phyloP scores from a whole-genome alignment of 495 filamentous ascomycete species.

The Aspergillus homomorphus region DNA sequence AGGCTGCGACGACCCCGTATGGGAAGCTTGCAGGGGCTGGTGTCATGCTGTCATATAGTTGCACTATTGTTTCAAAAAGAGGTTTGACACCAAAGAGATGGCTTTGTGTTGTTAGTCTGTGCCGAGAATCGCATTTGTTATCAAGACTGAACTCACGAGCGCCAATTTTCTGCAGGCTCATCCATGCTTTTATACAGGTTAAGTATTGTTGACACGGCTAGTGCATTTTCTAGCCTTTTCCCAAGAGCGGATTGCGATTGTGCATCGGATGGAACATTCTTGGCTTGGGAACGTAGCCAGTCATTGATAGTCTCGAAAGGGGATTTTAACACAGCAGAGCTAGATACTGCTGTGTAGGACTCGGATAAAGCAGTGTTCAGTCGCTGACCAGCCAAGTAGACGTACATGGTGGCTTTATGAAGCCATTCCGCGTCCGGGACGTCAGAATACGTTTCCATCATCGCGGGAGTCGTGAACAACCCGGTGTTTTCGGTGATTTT shows the following conservation, averaged over 20 bases:
- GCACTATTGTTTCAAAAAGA: slow-evolving; percentile 31
- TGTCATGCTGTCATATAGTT: slow-evolving; percentile 6
- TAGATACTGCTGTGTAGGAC: slow-evolving; percentile 33
- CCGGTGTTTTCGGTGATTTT: slow-evolving; percentile 21
- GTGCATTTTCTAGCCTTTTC: slow-evolving; percentile 32
- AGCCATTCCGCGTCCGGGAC: slow-evolving; percentile 38
- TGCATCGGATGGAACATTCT: not conserved
- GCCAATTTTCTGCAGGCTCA: slow-evolving; percentile 36
- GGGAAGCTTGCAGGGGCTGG: slow-evolving; percentile 19
- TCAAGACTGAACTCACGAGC: slow-evolving; percentile 26
- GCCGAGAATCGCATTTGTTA: not conserved
- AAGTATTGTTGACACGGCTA: slow-evolving; percentile 31
- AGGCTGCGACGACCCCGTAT: slow-evolving; percentile 34
- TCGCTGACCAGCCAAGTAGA: slow-evolving; percentile 34
- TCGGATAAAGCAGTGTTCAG: slow-evolving; percentile 31
- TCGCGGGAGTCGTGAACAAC: slow-evolving; percentile 34
- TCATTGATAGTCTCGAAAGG: slow-evolving; percentile 30
- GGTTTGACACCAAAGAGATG: slow-evolving; percentile 31
- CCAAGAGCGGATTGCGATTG: slow-evolving; percentile 14
- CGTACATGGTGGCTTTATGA: slow-evolving; percentile 44
- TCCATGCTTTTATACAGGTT: slow-evolving; percentile 36
- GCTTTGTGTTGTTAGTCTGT: slow-evolving; percentile 13
- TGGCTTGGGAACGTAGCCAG: slow-evolving; percentile 24
- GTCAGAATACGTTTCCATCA: slow-evolving; percentile 40
- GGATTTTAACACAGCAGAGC: slow-evolving; percentile 36